Conservation (phyloP, 75 land plant genomes). For the Isoetes taiwanensis region DNA sequence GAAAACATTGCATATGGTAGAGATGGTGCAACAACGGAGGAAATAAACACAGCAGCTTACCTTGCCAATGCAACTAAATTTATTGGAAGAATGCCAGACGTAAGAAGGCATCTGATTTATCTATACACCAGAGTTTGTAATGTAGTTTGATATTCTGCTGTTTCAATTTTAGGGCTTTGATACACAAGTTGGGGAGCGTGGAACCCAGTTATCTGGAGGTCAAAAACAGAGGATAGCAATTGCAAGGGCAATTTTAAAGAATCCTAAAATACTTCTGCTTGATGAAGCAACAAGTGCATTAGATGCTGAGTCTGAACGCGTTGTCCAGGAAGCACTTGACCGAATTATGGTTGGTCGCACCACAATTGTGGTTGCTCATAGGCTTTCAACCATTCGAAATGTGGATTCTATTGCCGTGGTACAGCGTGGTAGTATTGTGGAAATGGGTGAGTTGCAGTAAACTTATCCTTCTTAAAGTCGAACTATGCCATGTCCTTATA, state of each 20-base stretch:
- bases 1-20: conserved; percentile 90
- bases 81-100: conserved; percentile 82
- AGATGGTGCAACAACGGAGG: conserved; percentile 68
- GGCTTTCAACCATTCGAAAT: conserved; percentile 60
- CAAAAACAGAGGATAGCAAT: conserved; percentile 84
- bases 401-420: conserved; percentile 57
- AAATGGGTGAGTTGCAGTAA: no score
- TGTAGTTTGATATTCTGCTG: neutral
- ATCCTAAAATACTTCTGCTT: conserved; percentile 55
- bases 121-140: neutral
- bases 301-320: conserved; percentile 58
- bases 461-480: no score
- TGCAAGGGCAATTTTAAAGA: conserved; percentile 62
- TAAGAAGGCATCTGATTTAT: conserved; percentile 8
- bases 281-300: conserved; percentile 86
- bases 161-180: conserved; percentile 63
- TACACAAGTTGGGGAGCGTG: conserved; percentile 70
- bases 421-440: conserved; percentile 47
- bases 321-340: conserved; percentile 63
- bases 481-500: no score
- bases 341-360: conserved; percentile 48
- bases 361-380: conserved; percentile 68
- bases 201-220: conserved; percentile 78
- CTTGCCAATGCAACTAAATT: conserved; percentile 87
- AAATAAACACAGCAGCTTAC: conserved; percentile 61